phyloP scores from a whole-genome alignment of 768 basidiomycete genomes.

The Serendipita vermifera region DNA sequence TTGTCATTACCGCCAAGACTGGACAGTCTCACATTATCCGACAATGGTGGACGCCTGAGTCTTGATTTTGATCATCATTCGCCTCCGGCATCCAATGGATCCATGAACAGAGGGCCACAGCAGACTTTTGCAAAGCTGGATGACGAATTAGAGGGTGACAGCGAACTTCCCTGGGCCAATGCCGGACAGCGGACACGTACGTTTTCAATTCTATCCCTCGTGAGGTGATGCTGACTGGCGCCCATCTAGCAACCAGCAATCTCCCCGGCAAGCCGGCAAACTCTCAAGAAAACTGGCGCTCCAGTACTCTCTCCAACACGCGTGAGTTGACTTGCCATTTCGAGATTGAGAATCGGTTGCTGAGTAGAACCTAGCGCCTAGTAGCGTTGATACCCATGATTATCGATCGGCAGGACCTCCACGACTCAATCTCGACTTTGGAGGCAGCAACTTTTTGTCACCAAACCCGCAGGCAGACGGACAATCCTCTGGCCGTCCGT shows the following conservation, averaged over 20 bases:
- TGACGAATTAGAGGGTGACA: constrained; percentile 16
- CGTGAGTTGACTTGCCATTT: not conserved
- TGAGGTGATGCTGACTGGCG: not conserved
- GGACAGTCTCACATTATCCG: not conserved
- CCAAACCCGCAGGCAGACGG: not conserved
- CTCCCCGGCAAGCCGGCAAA: not conserved
- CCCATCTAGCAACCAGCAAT: not conserved
- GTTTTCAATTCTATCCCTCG: not conserved
- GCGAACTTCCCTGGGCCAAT: constrained; percentile 46
- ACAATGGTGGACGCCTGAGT: constrained; percentile 4
- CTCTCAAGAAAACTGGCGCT: not conserved
- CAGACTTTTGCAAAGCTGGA: too few relatives aligned
- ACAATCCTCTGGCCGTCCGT: not conserved
- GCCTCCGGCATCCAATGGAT: not conserved
- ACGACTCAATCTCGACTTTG: not conserved
- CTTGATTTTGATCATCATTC: not conserved
- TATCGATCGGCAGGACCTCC: not conserved
- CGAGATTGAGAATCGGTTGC: not conserved
- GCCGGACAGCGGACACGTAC: not conserved
- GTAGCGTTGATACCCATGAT: not conserved
- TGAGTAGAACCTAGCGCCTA: not conserved
- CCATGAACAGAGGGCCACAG: not conserved
- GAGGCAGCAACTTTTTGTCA: not conserved
- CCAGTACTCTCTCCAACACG: not conserved
- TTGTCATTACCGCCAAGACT: not conserved